Conservation (phyloP, 2,329 filamentous ascomycete genomes). For the Lojkania enalia region DNA sequence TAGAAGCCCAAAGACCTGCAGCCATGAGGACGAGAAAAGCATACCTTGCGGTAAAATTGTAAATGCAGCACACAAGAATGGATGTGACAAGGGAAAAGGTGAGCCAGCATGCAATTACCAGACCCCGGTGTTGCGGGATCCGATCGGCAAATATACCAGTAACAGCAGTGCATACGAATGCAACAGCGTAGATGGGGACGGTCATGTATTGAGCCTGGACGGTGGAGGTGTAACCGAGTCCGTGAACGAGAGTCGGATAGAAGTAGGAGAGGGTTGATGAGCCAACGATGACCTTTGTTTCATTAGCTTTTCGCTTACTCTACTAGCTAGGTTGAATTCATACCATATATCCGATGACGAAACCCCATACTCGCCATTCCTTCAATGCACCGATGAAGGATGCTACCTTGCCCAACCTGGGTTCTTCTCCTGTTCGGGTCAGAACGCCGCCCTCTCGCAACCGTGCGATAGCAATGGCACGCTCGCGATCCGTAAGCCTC, state of each 20-base stretch:
- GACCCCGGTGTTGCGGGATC: slow-evolving; percentile 50
- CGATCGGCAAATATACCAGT: slow-evolving; percentile 55
- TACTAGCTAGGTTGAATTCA: not conserved
- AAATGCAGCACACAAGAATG: slow-evolving; percentile 49
- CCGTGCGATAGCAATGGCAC: slow-evolving; percentile 49
- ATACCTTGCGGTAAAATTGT: slow-evolving; percentile 58
- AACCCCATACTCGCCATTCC: slow-evolving; percentile 54
- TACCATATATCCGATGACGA: slow-evolving; percentile 57
- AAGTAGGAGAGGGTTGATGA: slow-evolving; percentile 59
- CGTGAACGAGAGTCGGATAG: slow-evolving; percentile 57
- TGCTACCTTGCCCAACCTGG: slow-evolving; percentile 42
- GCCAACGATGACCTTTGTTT: slow-evolving; percentile 47
- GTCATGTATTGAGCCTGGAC: slow-evolving; percentile 56
- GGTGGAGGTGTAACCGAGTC: slow-evolving; percentile 53
- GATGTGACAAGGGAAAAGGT: slow-evolving; percentile 44
- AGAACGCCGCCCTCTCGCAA: slow-evolving; percentile 50
- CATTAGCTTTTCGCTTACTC: not conserved
- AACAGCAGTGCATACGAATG: slow-evolving; percentile 54
- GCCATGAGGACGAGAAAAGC: slow-evolving; percentile 60
- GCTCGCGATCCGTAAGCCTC: slow-evolving; percentile 48
- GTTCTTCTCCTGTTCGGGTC: slow-evolving; percentile 34
- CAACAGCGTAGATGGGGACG: slow-evolving; percentile 58
- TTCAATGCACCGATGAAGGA: slow-evolving; percentile 46
- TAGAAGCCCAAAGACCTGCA: slow-evolving; percentile 58
- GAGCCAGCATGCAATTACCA: slow-evolving; percentile 57